Evolutionary conservation across 306 rosid species (phyloP).

Genomic region (Fagus crenata): DNA sequence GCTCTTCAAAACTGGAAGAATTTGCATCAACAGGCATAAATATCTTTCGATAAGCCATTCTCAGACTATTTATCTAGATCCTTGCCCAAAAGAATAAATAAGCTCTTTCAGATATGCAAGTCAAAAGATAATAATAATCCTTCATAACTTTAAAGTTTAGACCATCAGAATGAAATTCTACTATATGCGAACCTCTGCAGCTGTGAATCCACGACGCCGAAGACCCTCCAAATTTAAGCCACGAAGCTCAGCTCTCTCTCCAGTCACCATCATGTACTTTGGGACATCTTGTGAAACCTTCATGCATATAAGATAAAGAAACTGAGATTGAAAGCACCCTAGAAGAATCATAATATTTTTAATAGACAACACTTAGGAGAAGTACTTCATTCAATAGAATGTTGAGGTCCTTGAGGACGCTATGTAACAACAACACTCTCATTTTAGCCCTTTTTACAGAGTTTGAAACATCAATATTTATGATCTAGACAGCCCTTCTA

Average conservation of each 20-base stretch:
- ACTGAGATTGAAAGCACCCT: slow-evolving; percentile 25
- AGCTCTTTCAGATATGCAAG: slow-evolving; percentile 23
- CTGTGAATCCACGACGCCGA: slow-evolving; percentile 65
- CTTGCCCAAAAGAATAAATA: slow-evolving; percentile 28
- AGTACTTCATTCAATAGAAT: slow-evolving; percentile 24
- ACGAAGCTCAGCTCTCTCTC: slow-evolving; percentile 84
- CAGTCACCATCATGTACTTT: slow-evolving; percentile 78
- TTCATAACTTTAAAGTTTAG: slow-evolving; percentile 17
- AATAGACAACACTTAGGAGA: slow-evolving; percentile 13
- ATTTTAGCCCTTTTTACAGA: not conserved
- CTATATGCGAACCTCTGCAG: slow-evolving; percentile 52
- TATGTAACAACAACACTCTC: slow-evolving; percentile 8
- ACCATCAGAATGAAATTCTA: slow-evolving; percentile 16
- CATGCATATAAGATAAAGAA: slow-evolving; percentile 36
- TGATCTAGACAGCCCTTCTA: slow-evolving; percentile 19
- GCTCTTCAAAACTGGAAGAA: slow-evolving; percentile 61
- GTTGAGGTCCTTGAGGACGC: slow-evolving; percentile 4
- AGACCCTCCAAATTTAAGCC: slow-evolving; percentile 90
- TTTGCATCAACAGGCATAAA: slow-evolving; percentile 62
- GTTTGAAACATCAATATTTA: not conserved
- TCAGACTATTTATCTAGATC: slow-evolving; percentile 65
- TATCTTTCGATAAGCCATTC: slow-evolving; percentile 71
- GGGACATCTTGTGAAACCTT: slow-evolving; percentile 92
- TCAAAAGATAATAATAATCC: not conserved
- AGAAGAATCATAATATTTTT: slow-evolving; percentile 24